Conservation (phyloP, 805 yeast genomes). For the Pichia eremophila region DNA sequence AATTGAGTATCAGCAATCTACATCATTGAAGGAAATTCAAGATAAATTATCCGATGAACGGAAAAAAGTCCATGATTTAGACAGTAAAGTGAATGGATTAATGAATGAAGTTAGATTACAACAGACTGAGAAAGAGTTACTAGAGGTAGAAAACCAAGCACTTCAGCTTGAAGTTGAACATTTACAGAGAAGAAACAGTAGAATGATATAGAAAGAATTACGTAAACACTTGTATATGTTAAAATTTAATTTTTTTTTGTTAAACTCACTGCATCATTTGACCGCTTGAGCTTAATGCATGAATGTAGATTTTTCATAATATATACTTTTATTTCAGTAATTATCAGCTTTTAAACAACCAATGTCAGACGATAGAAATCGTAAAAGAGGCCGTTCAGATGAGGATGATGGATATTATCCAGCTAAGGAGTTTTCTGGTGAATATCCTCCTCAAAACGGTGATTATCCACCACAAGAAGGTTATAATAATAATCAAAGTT, state of each 20-base stretch:
- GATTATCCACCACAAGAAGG: constrained; percentile 1
- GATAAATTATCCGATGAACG: constrained; percentile 38
- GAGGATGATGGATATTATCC: constrained; percentile 10
- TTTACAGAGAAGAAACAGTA: constrained; percentile 10
- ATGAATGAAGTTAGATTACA: constrained; percentile 3
- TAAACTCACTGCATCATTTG: no score
- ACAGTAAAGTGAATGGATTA: neutral
- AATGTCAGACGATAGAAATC: constrained; percentile 15
- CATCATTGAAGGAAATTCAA: constrained; percentile 45
- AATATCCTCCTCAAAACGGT: constrained; percentile 3
- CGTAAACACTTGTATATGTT: constrained; percentile 29
- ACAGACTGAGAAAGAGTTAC: constrained; percentile 33
- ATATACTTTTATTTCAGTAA: no score
- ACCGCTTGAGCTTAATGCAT: no score
- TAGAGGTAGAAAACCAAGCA: constrained; percentile 27
- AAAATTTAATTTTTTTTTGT: no score
- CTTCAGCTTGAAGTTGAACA: constrained; percentile 29
- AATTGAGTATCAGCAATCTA: constrained; percentile 37
- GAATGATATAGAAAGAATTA: constrained; percentile 27
- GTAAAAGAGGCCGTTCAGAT: constrained; percentile 11
- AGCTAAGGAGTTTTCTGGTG: neutral
- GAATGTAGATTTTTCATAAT: no score
- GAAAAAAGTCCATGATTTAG: neutral
- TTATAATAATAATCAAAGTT: neutral
- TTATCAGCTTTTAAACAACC: neutral